These are phyloP conservation scores for Paramyrothecium sp. DNA, from an alignment of 2,329 filamentous ascomycete genomes.

Conservation along the genomic window DNA sequence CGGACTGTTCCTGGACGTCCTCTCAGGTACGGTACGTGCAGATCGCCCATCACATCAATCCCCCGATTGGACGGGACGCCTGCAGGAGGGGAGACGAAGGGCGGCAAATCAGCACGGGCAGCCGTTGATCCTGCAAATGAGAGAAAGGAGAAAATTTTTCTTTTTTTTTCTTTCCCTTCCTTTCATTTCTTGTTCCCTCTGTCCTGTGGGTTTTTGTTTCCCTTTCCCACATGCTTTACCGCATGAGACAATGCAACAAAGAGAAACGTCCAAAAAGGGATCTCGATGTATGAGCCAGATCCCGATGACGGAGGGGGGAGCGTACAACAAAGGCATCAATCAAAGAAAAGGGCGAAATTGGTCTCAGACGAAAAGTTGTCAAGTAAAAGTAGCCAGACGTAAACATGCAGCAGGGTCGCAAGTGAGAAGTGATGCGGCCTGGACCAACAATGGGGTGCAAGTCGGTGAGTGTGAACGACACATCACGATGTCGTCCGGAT, in stretches of 20 bases:
- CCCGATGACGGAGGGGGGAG: not conserved
- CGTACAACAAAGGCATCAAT: no score
- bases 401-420: no score
- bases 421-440: not conserved
- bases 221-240: no score
- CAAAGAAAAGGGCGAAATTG: no score
- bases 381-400: no score
- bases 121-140: not conserved
- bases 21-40: not conserved
- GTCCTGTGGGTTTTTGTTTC: no score
- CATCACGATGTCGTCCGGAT: no score
- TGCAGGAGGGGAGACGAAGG: constrained; percentile 1
- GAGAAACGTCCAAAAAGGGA: no score
- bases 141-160: constrained; percentile 4
- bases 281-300: no score
- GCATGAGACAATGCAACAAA: not conserved
- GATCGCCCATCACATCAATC: not conserved
- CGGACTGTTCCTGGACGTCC: not conserved
- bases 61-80: not conserved
- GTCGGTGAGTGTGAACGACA: no score
- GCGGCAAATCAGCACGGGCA: not conserved
- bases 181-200: not conserved
- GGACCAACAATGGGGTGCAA: no score
- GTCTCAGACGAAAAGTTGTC: not conserved
- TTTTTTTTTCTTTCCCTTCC: constrained; percentile 2